Conservation (phyloP, 345 rosid genomes). For the Arabidopsis suecica region DNA sequence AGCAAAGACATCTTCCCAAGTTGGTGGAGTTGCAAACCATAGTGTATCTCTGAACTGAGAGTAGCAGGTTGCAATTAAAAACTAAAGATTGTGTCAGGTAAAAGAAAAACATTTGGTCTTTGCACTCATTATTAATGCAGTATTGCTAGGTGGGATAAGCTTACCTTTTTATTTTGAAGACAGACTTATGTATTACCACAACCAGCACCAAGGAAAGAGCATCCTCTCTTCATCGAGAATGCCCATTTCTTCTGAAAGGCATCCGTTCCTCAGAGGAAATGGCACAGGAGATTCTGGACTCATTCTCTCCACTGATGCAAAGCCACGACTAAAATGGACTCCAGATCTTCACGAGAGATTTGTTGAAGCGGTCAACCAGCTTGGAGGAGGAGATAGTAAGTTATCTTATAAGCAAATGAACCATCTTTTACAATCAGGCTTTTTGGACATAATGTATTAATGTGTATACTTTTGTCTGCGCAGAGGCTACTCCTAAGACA, state of each 20-base stretch:
- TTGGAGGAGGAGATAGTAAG: slow-evolving; percentile 97
- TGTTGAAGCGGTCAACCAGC: slow-evolving; percentile 87
- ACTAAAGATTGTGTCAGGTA: slow-evolving; percentile 48
- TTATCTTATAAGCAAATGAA: slow-evolving; percentile 18
- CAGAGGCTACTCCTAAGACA: slow-evolving; percentile 97
- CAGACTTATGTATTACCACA: slow-evolving; percentile 76
- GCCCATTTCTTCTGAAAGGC: slow-evolving; percentile 68
- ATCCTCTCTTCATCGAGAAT: slow-evolving; percentile 75
- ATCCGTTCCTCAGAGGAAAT: slow-evolving; percentile 79
- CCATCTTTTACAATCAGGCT: neutral
- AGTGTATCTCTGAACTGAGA: slow-evolving; percentile 47
- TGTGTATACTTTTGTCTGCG: slow-evolving; percentile 32
- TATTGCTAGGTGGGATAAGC: slow-evolving; percentile 36
- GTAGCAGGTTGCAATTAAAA: slow-evolving; percentile 46
- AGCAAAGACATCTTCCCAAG: slow-evolving; percentile 43
- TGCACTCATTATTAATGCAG: slow-evolving; percentile 35
- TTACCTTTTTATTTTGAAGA: slow-evolving; percentile 36
- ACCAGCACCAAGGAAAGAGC: slow-evolving; percentile 76
- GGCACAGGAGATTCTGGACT: slow-evolving; percentile 90
- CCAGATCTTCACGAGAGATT: slow-evolving; percentile 89
- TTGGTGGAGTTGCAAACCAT: slow-evolving; percentile 40
- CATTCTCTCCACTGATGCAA: slow-evolving; percentile 88
- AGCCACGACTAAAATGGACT: slow-evolving; percentile 93
- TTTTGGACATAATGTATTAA: slow-evolving; percentile 19
- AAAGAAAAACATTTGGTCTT: slow-evolving; percentile 39